Base-by-base conservation (phyloP, 768 basidiomycete genomes). In the Tubosaeta sp. region DNA sequence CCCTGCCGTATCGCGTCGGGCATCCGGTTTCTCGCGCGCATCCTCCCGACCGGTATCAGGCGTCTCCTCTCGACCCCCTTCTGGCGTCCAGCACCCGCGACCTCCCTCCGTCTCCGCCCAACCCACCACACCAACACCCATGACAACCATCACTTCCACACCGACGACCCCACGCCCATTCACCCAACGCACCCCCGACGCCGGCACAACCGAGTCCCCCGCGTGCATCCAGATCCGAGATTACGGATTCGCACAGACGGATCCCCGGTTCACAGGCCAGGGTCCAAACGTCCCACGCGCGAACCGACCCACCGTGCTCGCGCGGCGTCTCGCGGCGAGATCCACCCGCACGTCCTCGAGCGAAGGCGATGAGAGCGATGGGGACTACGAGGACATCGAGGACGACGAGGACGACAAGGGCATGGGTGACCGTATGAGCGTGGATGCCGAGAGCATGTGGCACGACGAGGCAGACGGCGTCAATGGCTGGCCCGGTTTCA, bases 1-100 rank as follows among this genome's bases (percentile, higher is more conserved):
- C 2, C 84, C 83, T 14, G 79, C 74, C 0, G 51, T 73, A 5
- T 81, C 81, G 0, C 76, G 81, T 33, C 53, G 71, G 52, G 48
- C 68, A 44, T 76, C 77, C 11, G 61, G 63, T 10, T 43, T 65
- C 7, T 67, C 66, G 5, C 65, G 66, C 12, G 9, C 57, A 0
- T 64, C 67, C 7, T 69, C 66, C 0, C 42, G 65, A 3, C 64
- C 65, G 0, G 53, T 48, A 6, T 42, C 41, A 42, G 41, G 69
- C 17, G 4, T 52, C 12, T 49, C 62, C 7, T 67, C 66, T 10
- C 56, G 65, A 33, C 61, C 63, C 0, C 11, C 32, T 0, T 67
- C 65, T 1, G 52, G 48, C 12, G 3, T 49, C 4, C 46, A 54
- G 1, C 29, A 25, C 12, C 45, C 59, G 6, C 57, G 64, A 5